Evolutionary conservation across 768 basidiomycete species (phyloP), one percentile per base, ranked within the genome.

Genomic region (Termitomyces titanicus): DNA sequence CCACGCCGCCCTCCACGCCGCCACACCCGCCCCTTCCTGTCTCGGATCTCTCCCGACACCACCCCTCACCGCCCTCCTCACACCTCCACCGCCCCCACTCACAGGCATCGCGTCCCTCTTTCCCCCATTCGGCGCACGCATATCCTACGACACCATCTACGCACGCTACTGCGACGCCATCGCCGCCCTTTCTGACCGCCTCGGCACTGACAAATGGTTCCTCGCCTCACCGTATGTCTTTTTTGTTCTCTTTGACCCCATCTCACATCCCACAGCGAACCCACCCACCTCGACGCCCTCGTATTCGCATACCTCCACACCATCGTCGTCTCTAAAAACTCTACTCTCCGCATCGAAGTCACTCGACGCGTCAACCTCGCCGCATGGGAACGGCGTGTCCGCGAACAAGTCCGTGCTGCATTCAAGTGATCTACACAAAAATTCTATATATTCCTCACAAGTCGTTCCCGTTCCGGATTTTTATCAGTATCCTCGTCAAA

Each of bases 201-300:
- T 94, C 1, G 87, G 84, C 24, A 82, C 79, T 3, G 86, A 92
- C 64, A 81, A 80, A 57, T 94, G 92, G 92, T 88, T 94, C 70
- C 79, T 94, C 3, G 85, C 78, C 35, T 92, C 89, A 12, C 71
- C 69, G 92, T 92, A 65, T 63, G 61, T 57, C 3, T 46, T 15
- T 10, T 25, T 6, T 52, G 37, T 20, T 38, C 43, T 25, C 24
- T 24, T 35, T 24, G 27, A n/a, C 45, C 17, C 15, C 18, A 0
- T 55, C 9, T 53, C 33, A 46, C 20, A 25, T 27, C 51, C 27
- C 22, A 29, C 55, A 94, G 91, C 47, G 74, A 76, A 24, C 88
- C 92, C 20, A 94, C 92, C 1, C 79, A 86, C 0, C 81, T 94
- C 13, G 92, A 94, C 64, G 91, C 92, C 2, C 81, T 92, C 42